These are phyloP conservation scores for Litsea cubeba DNA, from an alignment of 164 flowering plant genomes.

Conservation along the genomic window DNA sequence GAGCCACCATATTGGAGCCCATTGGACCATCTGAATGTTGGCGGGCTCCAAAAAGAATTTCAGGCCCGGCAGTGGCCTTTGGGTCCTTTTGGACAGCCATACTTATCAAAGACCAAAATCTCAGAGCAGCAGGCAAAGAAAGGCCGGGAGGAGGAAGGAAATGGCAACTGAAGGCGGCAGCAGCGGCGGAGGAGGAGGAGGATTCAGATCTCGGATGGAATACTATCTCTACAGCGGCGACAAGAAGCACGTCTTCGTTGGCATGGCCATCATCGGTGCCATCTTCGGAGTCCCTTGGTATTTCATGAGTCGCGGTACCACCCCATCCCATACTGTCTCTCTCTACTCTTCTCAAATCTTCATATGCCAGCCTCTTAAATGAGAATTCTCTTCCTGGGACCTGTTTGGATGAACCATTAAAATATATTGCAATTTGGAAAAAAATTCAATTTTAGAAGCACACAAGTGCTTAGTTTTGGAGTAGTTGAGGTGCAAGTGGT, in stretches of 20 bases:
- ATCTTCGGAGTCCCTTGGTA: conserved; percentile 11
- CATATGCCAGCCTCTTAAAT: not conserved
- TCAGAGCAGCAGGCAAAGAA: too few relatives aligned
- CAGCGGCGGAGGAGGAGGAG: not conserved
- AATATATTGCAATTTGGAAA: not conserved
- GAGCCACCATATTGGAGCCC: too few relatives aligned
- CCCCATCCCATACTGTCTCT: not conserved
- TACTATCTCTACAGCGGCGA: conserved; percentile 15
- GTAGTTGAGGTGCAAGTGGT: too few relatives aligned
- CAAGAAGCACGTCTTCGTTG: conserved; percentile 12
- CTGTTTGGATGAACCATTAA: not conserved
- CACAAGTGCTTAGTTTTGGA: too few relatives aligned
- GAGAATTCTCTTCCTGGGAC: not conserved
- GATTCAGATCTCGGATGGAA: conserved; percentile 11
- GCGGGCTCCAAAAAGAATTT: too few relatives aligned
- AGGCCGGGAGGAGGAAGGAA: not conserved
- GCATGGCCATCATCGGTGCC: conserved; percentile 11
- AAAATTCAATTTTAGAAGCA: too few relatives aligned
- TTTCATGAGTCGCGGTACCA: conserved; percentile 9
- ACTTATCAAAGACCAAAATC: too few relatives aligned
- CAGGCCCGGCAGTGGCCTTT: too few relatives aligned
- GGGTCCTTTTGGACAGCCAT: too few relatives aligned
- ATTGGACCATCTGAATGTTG: too few relatives aligned
- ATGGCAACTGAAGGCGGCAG: not conserved
- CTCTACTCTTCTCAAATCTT: not conserved